These are phyloP conservation scores for Candida golubevii DNA, from an alignment of 805 yeast genomes.

Conservation along the genomic window DNA sequence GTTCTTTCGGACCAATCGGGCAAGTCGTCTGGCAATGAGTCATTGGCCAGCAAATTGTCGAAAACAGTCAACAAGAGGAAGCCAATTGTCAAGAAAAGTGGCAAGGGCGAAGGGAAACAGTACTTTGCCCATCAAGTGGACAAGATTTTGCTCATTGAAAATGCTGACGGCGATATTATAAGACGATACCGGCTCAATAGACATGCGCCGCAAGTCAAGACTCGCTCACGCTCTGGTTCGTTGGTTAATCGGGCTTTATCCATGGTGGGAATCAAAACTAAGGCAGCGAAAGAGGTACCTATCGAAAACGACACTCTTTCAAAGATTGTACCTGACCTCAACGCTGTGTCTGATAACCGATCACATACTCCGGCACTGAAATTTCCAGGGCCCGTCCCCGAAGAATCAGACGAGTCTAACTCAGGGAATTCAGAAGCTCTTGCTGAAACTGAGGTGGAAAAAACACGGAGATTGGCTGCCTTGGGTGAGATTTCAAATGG, in stretches of 20 bases:
- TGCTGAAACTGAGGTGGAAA: slow-evolving; percentile 63
- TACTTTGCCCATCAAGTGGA: slow-evolving; percentile 73
- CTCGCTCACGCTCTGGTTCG: slow-evolving; percentile 37
- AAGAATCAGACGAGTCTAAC: slow-evolving; percentile 17
- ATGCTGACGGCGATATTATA: slow-evolving; percentile 86
- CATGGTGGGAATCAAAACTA: slow-evolving; percentile 48
- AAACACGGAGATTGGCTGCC: slow-evolving; percentile 57
- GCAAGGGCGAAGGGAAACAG: slow-evolving; percentile 27
- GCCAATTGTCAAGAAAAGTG: slow-evolving; percentile 28
- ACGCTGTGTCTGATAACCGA: slow-evolving; percentile 3
- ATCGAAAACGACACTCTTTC: not conserved
- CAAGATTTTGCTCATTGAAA: slow-evolving; percentile 76
- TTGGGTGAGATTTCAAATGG: slow-evolving; percentile 41
- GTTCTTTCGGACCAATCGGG: slow-evolving; percentile 18
- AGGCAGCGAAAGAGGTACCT: slow-evolving; percentile 3
- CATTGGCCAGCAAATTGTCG: slow-evolving; percentile 11
- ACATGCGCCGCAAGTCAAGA: slow-evolving; percentile 27
- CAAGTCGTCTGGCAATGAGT: slow-evolving; percentile 12
- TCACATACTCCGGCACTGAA: slow-evolving; percentile 6
- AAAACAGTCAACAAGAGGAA: slow-evolving; percentile 15
- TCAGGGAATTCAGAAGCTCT: slow-evolving; percentile 20
- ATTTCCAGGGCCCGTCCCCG: slow-evolving; percentile 3
- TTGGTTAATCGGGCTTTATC: slow-evolving; percentile 46
- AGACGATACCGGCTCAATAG: slow-evolving; percentile 73
- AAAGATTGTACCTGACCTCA: slow-evolving; percentile 2